phyloP scores from a whole-genome alignment of 257 asterid species.

The Solanum peruvianum region DNA sequence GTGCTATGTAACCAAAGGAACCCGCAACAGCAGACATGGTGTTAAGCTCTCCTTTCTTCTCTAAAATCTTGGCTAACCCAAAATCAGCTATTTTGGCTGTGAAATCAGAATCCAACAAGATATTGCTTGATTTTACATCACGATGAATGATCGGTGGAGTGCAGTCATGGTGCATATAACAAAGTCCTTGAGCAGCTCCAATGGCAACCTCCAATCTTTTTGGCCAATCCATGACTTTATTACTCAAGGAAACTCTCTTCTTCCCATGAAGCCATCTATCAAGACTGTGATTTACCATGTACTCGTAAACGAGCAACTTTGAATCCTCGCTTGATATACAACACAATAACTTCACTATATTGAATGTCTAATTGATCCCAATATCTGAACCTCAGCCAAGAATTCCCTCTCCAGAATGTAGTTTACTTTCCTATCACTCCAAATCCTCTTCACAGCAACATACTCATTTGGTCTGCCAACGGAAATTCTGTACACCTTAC shows the following conservation, averaged over 20 bases:
- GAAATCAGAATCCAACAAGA: slow-evolving; percentile 44
- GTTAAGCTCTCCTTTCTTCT: slow-evolving; percentile 27
- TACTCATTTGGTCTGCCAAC: slow-evolving; percentile 12
- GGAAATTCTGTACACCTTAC: slow-evolving; percentile 38
- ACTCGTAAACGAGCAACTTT: slow-evolving; percentile 54
- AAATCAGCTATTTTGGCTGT: slow-evolving; percentile 56
- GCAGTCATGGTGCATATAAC: slow-evolving; percentile 62
- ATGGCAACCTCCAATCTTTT: slow-evolving; percentile 44
- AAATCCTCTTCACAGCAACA: slow-evolving; percentile 49
- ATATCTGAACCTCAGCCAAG: slow-evolving; percentile 45
- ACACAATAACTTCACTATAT: slow-evolving; percentile 54
- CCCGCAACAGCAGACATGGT: slow-evolving; percentile 55
- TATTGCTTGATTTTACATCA: slow-evolving; percentile 57
- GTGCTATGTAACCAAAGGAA: slow-evolving; percentile 62
- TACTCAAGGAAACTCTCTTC: slow-evolving; percentile 2
- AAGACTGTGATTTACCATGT: slow-evolving; percentile 47
- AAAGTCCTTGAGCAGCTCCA: slow-evolving; percentile 61
- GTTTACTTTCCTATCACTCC: slow-evolving; percentile 23
- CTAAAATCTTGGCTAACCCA: slow-evolving; percentile 46
- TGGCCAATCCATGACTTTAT: slow-evolving; percentile 44
- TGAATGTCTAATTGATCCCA: slow-evolving; percentile 49
- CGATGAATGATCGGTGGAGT: slow-evolving; percentile 53
- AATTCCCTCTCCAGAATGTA: slow-evolving; percentile 40
- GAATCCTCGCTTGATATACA: slow-evolving; percentile 35
- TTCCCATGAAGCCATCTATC: slow-evolving; percentile 44